Evolutionary conservation across 139 green algal species (phyloP), one percentile per base, ranked within the genome.

Genomic region (Parachlorella kessleri): DNA sequence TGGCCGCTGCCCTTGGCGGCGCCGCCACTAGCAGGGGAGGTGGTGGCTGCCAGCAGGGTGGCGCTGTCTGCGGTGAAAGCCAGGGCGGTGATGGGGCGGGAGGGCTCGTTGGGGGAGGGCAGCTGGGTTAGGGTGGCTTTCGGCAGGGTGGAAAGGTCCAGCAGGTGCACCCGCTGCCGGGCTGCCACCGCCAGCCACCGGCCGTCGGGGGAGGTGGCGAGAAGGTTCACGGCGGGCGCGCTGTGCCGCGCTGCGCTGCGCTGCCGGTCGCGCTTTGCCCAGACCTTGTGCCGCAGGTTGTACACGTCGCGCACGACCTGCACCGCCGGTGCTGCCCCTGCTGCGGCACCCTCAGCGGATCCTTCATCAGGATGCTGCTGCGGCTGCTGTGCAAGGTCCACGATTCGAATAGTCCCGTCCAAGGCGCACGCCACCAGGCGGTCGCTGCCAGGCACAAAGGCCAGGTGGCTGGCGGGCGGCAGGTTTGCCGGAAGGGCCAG

Each of bases 21-120:
- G n/a, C n/a, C n/a, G n/a, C n/a, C n/a, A n/a, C n/a, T n/a, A n/a
- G n/a, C n/a, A n/a, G n/a, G n/a, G n/a, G n/a, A n/a, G 63, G 24
- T 33, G 24, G 63, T 37, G 63, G 63, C 63, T 33, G 63, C 63
- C 24, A 93, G 63, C 32, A 96, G 41, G 4, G 36, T 37, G 48
- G 82, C 73, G 40, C 88, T 78, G 73, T 90, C 86, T 3, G 82
- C 63, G 28, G 73, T 85, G 72, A 96, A 94, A 1, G 79, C 81
- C 3, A 92, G 8, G 1, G 86, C 81, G 1, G 83, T 89, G 54
- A 93, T 70, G 2, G 84, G 65, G 0, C 65, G 75, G 2, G 54
- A 48, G 2, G 67, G 59, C 30, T 82, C 70, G 55, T 48, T 10
- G 4, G 54, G n/a, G 64, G 73, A 39, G 9, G 73, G 65, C 6